These are phyloP conservation scores for Claviceps pusilla DNA, from an alignment of 2,329 filamentous ascomycete species.

Conservation along the genomic window DNA sequence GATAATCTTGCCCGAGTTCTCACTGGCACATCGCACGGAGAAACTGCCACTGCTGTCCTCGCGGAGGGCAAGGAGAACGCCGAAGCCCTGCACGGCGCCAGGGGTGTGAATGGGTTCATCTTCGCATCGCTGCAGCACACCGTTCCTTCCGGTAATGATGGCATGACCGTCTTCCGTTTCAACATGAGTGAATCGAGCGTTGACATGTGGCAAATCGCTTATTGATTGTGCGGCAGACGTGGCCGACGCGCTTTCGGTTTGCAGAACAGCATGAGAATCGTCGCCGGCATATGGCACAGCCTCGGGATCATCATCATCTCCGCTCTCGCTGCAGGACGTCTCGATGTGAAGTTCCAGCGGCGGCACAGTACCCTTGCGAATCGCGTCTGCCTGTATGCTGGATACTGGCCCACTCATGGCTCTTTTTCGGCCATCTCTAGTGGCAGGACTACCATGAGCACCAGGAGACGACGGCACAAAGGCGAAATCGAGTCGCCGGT, in stretches of 20 bases:
- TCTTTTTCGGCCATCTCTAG: slow-evolving; percentile 18
- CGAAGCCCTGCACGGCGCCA: slow-evolving; percentile 68
- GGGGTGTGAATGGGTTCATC: slow-evolving; percentile 85
- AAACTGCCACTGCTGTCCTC: slow-evolving; percentile 56
- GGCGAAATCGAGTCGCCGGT: slow-evolving; percentile 13
- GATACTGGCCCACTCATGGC: slow-evolving; percentile 25
- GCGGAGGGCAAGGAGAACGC: slow-evolving; percentile 57
- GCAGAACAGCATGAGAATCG: background rate
- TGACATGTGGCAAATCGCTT: slow-evolving; percentile 37
- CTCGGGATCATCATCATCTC: slow-evolving; percentile 7
- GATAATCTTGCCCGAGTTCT: slow-evolving; percentile 62
- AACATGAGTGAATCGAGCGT: slow-evolving; percentile 64
- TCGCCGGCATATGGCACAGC: background rate
- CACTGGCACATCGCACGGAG: slow-evolving; percentile 58
- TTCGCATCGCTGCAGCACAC: slow-evolving; percentile 64
- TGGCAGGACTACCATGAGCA: background rate
- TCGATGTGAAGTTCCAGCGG: slow-evolving; percentile 21
- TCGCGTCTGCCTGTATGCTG: slow-evolving; percentile 30
- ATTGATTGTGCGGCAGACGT: slow-evolving; percentile 11
- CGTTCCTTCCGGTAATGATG: slow-evolving; percentile 66
- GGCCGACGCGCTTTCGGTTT: slow-evolving; percentile 7
- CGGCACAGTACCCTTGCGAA: slow-evolving; percentile 20
- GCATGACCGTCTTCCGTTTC: slow-evolving; percentile 65
- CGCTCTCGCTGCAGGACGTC: slow-evolving; percentile 18
- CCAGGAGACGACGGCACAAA: slow-evolving; percentile 10